Evolutionary conservation across 2,329 filamentous ascomycete species (phyloP).

Genomic region (Juglanconis oblonga): DNA sequence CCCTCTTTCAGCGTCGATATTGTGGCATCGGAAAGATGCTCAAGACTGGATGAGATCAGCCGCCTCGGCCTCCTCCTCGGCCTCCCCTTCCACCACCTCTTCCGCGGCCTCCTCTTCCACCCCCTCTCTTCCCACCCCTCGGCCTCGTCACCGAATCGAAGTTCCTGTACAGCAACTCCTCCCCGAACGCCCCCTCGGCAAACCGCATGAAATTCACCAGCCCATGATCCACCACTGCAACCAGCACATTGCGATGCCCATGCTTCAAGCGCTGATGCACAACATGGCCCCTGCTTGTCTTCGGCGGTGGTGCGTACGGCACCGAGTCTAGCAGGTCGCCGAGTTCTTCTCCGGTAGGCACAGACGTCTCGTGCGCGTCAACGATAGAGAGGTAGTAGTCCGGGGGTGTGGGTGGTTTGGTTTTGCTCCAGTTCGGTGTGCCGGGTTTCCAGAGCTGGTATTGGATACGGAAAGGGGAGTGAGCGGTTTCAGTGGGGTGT

Average conservation of each 20-base stretch:
- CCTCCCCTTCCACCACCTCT: conserved; percentile 41
- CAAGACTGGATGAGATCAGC: conserved; percentile 12
- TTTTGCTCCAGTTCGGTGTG: conserved; percentile 67
- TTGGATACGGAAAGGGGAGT: conserved; percentile 65
- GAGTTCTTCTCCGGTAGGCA: conserved; percentile 74
- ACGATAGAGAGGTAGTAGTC: conserved; percentile 85
- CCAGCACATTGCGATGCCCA: conserved; percentile 76
- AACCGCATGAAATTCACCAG: conserved; percentile 85
- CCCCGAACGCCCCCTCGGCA: conserved; percentile 74
- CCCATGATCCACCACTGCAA: conserved; percentile 88
- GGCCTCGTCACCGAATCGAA: conserved; percentile 38
- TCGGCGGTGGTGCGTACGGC: conserved; percentile 61
- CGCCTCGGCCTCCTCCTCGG: conserved; percentile 31
- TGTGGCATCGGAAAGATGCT: neutral
- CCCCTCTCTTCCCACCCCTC: conserved; percentile 37
- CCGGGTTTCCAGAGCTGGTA: conserved; percentile 81
- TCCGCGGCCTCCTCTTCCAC: conserved; percentile 30
- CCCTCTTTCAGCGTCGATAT: neutral
- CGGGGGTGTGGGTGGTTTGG: conserved; percentile 65
- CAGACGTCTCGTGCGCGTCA: conserved; percentile 65
- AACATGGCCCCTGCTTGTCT: conserved; percentile 40
- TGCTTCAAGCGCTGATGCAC: conserved; percentile 80
- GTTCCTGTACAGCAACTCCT: conserved; percentile 68
- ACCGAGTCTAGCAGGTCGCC: conserved; percentile 68
- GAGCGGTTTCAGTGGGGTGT: conserved; percentile 29